These are phyloP conservation scores for Globisporangium splendens DNA, from an alignment of 352 stramenopile genomes.

Conservation along the genomic window DNA sequence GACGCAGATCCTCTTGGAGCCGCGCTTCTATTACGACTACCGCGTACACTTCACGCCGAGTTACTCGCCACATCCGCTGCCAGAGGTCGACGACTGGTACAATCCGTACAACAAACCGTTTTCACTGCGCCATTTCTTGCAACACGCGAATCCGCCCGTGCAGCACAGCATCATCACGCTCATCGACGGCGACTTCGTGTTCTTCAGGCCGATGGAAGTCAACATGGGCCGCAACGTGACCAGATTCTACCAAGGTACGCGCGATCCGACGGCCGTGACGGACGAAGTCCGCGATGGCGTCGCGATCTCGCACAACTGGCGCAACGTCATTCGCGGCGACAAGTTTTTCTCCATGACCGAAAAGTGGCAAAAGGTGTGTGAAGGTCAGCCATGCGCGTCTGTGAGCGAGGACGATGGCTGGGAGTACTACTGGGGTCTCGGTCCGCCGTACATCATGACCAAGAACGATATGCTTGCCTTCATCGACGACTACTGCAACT, in stretches of 20 bases:
- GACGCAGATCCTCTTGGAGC: slow-evolving; percentile 22
- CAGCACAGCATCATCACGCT: slow-evolving; percentile 20
- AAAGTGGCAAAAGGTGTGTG: slow-evolving; percentile 1
- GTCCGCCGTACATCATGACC: slow-evolving; percentile 39
- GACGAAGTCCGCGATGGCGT: slow-evolving; percentile 18
- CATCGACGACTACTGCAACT: slow-evolving; percentile 28
- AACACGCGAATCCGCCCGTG: slow-evolving; percentile 33
- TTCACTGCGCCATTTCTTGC: slow-evolving; percentile 41
- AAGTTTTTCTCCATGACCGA: slow-evolving; percentile 19
- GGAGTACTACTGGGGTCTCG: slow-evolving; percentile 23
- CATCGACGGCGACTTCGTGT: slow-evolving; percentile 6
- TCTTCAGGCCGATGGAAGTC: slow-evolving; percentile 16
- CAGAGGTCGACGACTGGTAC: slow-evolving; percentile 35
- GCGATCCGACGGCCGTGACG: slow-evolving; percentile 8
- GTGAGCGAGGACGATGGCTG: slow-evolving; percentile 12
- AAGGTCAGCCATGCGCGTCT: background rate
- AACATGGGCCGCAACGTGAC: slow-evolving; percentile 13
- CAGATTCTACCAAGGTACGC: slow-evolving; percentile 19
- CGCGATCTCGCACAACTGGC: slow-evolving; percentile 18
- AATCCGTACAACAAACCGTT: slow-evolving; percentile 52
- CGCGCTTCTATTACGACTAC: slow-evolving; percentile 47
- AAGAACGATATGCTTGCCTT: slow-evolving; percentile 17
- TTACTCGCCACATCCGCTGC: slow-evolving; percentile 31
- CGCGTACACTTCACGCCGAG: slow-evolving; percentile 38
- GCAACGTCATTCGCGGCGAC: slow-evolving; percentile 3